Conservation (phyloP, 23 red algal genomes). For the Gracilaria caudata region DNA sequence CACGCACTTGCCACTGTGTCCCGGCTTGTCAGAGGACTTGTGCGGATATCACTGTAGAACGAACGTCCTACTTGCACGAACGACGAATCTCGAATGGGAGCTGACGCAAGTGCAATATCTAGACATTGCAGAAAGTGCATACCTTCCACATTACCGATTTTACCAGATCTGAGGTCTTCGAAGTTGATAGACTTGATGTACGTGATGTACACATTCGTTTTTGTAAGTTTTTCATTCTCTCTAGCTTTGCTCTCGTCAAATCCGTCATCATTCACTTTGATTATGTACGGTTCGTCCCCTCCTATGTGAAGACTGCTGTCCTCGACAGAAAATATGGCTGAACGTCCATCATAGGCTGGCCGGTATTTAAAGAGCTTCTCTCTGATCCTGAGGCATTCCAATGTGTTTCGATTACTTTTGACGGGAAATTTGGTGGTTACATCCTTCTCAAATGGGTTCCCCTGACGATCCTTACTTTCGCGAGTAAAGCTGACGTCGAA, state of each 20-base stretch:
- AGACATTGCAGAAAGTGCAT: background rate
- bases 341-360: conserved; percentile 48
- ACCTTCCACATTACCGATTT: background rate
- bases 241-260: background rate
- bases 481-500: conserved; percentile 16
- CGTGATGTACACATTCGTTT: conserved; percentile 19
- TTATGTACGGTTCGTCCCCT: background rate
- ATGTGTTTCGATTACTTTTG: conserved; percentile 19
- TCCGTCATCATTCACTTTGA: conserved; percentile 23
- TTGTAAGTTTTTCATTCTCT: background rate
- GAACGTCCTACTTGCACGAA: conserved; percentile 56
- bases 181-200: conserved; percentile 29
- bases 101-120: conserved; percentile 33
- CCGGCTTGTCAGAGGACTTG: background rate
- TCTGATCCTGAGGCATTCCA: background rate
- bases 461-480: background rate
- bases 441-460: conserved; percentile 6
- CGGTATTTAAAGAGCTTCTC: background rate
- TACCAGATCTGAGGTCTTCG: background rate
- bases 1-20: conserved; percentile 11
- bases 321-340: conserved; percentile 4
- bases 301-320: background rate
- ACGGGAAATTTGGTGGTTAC: background rate
- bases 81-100: background rate
- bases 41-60: conserved; percentile 16